A percentile compares a stretch with the other conserved stretches of the same genome.
These are phyloP conservation scores for Zarea fungicola DNA, from an alignment of 2,329 filamentous ascomycete species.

Conservation along the genomic window DNA sequence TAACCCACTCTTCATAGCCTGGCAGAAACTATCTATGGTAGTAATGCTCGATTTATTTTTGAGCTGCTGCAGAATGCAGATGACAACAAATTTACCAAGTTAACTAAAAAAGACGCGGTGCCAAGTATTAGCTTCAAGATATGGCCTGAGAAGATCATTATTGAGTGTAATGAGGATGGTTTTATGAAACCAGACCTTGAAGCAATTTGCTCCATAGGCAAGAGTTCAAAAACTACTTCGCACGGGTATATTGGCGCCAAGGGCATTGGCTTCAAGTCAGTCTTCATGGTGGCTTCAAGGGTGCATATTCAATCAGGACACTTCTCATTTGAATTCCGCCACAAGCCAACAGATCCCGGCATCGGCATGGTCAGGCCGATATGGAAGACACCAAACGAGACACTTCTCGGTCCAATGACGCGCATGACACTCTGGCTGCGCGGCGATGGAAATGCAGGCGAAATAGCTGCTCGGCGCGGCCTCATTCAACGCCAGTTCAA, in stretches of 20 bases:
- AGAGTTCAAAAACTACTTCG: constrained; percentile 36
- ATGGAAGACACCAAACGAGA: not conserved
- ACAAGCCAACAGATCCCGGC: constrained; percentile 10
- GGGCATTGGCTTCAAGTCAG: constrained; percentile 45
- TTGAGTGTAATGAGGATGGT: constrained; percentile 45
- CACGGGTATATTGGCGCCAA: constrained; percentile 41
- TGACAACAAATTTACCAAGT: constrained; percentile 35
- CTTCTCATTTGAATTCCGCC: constrained; percentile 36
- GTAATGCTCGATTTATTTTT: constrained; percentile 13
- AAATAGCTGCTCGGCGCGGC: not conserved
- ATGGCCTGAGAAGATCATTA: constrained; percentile 28
- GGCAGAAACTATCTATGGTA: constrained; percentile 11
- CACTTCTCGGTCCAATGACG: not conserved
- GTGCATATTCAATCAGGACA: constrained; percentile 36
- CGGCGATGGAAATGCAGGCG: not conserved
- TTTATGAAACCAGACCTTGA: constrained; percentile 34
- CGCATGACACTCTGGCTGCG: not conserved
- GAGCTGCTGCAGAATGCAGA: constrained; percentile 22
- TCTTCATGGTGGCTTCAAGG: constrained; percentile 36
- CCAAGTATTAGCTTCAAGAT: constrained; percentile 30
- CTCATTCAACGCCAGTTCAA: not conserved
- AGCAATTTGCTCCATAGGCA: constrained; percentile 38
- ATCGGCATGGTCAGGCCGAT: not conserved
- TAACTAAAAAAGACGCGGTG: constrained; percentile 13
- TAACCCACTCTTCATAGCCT: constrained; percentile 3